Percentiles rank a stretch among this genome's conserved stretches.
Conservation (phyloP, 192 early-diverging fungal species). For the Coemansia sp. region DNA sequence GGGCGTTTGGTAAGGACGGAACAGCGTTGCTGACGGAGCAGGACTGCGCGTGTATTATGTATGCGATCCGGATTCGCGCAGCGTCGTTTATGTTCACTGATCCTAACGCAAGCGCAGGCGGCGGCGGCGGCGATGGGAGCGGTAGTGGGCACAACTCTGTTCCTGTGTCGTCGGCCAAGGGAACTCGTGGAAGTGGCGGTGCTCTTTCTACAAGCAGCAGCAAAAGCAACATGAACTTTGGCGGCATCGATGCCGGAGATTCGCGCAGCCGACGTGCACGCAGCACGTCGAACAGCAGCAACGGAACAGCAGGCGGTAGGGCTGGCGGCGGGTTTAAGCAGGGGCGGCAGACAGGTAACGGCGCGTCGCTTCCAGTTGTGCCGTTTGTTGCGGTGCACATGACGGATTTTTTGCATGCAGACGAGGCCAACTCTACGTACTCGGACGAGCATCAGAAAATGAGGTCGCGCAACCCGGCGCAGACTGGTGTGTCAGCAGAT, state of each 20-base stretch:
- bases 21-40: slow-evolving; percentile 39
- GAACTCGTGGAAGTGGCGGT: slow-evolving; percentile 29
- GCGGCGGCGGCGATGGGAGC: not conserved
- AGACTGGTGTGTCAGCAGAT: not conserved
- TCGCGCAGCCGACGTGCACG: slow-evolving; percentile 34
- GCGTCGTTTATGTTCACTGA: slow-evolving; percentile 49
- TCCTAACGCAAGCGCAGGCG: slow-evolving; percentile 17
- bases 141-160: slow-evolving; percentile 26
- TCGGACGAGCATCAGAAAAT: slow-evolving; percentile 52
- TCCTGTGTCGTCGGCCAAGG: slow-evolving; percentile 33
- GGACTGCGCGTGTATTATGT: slow-evolving; percentile 52
- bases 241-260: slow-evolving; percentile 21
- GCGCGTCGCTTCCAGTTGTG: slow-evolving; percentile 43
- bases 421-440: slow-evolving; percentile 55
- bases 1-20: slow-evolving; percentile 18
- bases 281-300: slow-evolving; percentile 42
- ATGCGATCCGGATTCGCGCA: slow-evolving; percentile 47
- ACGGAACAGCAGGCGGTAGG: slow-evolving; percentile 24
- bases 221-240: slow-evolving; percentile 7
- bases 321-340: slow-evolving; percentile 27
- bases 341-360: slow-evolving; percentile 37
- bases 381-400: slow-evolving; percentile 56
- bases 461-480: slow-evolving; percentile 41
- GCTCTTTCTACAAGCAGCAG: slow-evolving; percentile 23
- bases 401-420: slow-evolving; percentile 54